Base-by-base conservation (phyloP, 2,329 filamentous ascomycete species). In the Fusarium sp. region DNA sequence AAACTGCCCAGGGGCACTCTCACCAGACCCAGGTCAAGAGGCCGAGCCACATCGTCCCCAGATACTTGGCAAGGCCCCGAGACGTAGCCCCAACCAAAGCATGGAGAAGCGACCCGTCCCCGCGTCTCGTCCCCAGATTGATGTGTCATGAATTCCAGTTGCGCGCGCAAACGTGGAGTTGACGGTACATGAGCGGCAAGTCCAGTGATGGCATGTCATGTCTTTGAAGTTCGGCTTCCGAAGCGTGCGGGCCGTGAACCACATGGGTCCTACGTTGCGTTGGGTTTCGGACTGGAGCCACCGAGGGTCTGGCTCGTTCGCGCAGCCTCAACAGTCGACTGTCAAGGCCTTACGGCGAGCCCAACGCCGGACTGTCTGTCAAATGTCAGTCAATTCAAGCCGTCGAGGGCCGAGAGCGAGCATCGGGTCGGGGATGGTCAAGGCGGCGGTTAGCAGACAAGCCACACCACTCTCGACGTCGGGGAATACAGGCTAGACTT, bases 41-140 rank as follows among this genome's bases (percentile, higher is more conserved):
- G 57, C 52, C 70, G 65, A 70, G 73, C 63, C 71, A 76, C 65
- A 70, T 72, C 66, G 70, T 77, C 76, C 69, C 69, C 71, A 70
- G 71, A 74, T 58, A 65, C 66, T 72, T 68, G 63, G 64, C 69
- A 70, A 67, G 66, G 56, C 61, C 68, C 66, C 76, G 75, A 69
- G 45, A 50, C 45, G 45, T 47, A 58, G 58, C 72, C 71, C 68
- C 68, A 61, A 72, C 72, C 20, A 22, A 40, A 54, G 62, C 5
- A 64, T 71, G 63, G 47, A 59, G 65, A 70, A 66, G 66, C 69
- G 72, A 58, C 31, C 54, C 45, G 31, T 77, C 73, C 76, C 74
- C 73, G 73, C 75, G 73, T 58, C 66, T 66, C 57, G 52, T 68
- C 54, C 62, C 64, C 31, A 54, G 63, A 66, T 62, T 66, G 69